Conservation (phyloP, 345 rosid genomes). For the Rhodamnia rubescens region DNA sequence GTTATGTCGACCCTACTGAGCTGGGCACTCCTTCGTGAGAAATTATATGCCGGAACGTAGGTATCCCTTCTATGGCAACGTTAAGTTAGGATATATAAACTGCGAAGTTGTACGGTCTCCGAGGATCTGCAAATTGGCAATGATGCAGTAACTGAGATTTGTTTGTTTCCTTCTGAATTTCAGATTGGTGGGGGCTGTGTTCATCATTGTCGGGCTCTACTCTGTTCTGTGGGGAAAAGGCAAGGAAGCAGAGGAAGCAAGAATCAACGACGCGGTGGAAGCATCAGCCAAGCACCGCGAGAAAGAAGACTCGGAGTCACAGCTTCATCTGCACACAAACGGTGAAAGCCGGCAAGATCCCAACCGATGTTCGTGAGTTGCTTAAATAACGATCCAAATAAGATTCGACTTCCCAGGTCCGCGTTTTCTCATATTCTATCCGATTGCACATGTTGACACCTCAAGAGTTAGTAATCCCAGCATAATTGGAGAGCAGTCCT, state of each 20-base stretch:
- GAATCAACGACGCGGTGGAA: background rate
- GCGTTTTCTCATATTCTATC: too few relatives aligned
- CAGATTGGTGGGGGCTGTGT: constrained; percentile 59
- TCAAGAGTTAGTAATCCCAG: background rate
- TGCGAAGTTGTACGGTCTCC: background rate
- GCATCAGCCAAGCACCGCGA: background rate
- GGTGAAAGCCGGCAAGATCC: background rate
- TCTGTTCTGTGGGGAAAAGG: constrained; percentile 90
- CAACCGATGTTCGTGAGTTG: too few relatives aligned
- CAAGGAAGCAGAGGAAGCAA: constrained; percentile 21
- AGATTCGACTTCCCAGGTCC: too few relatives aligned
- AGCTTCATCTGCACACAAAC: background rate
- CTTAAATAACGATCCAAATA: too few relatives aligned
- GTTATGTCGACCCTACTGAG: constrained; percentile 61
- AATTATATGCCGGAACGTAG: constrained; percentile 64
- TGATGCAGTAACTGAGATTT: background rate
- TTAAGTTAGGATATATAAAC: background rate
- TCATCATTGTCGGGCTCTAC: constrained; percentile 55
- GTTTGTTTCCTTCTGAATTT: background rate
- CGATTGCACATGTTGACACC: background rate
- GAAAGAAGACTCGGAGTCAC: background rate
- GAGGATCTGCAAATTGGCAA: background rate
- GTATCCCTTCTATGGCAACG: background rate
- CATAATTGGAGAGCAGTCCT: too few relatives aligned
- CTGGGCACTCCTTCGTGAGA: constrained; percentile 75